Evolutionary conservation across 1,139 yeast genomes (phyloP), one percentile per base, ranked within the genome.

Genomic region (Debaryomycetaceae sp.): DNA sequence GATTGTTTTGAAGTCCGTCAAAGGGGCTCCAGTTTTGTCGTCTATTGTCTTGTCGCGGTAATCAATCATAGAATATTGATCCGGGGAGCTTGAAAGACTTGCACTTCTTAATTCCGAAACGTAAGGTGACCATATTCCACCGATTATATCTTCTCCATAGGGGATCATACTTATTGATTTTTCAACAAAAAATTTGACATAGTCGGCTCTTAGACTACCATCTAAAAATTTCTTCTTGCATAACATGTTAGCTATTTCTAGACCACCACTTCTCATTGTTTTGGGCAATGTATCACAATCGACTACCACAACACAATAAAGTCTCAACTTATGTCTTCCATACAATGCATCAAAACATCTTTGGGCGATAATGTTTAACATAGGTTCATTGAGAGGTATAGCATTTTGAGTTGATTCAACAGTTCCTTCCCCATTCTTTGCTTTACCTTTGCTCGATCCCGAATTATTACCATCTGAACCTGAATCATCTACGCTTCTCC

Each of bases 231-330:
- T 77, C 55, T 87, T 82, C 51, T 91, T 89, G 54, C 97, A 91
- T 41, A 95, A 75, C 83, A 91, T 88, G 54, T 91, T 93, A 2
- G 99, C 98, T 53, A 93, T 87, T 57, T 95, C 99, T 31, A 85
- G 74, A 9, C 95, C 83, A 6, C 97, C 97, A 63, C 89, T 83
- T 56, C 95, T 72, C 60, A 83, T 74, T 24, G 88, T 85, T 57
- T 96, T 79, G 1, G 99, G 97, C 34, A 95, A 72, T 0, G 91
- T 76, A 49, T 88, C 90, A 34, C 89, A 84, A 35, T 90, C 86
- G 1, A 93, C 87, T 4, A 91, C 84, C 49, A 89, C 60, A 5
- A 90, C 84, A 63, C 97, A 90, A 58, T 86, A 87, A 1, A 91
- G 80, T 41, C 95, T 76, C 37, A 93, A 83, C 49, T 78, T 77